phyloP scores from a whole-genome alignment of 169 alveolate species.

The Ichthyophthirius multifiliis region DNA sequence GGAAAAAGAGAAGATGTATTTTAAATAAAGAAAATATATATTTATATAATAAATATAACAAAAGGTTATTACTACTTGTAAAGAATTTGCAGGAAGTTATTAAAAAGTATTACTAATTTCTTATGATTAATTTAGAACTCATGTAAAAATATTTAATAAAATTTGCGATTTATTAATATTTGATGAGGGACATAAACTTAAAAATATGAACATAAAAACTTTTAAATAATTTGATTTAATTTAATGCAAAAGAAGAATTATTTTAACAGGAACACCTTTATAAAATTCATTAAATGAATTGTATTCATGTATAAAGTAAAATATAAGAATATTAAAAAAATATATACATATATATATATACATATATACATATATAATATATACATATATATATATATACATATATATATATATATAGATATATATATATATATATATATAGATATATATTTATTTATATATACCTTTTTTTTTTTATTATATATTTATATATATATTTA shows the following conservation, averaged over 20 bases:
- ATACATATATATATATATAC: too few species aligned
- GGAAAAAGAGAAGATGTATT: conserved; percentile 41
- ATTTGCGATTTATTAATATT: conserved; percentile 93
- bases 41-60: neutral
- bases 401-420: too few species aligned
- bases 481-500: neutral
- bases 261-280: conserved; percentile 73
- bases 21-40: neutral
- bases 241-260: conserved; percentile 82
- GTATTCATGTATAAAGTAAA: conserved; percentile 45
- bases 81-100: neutral
- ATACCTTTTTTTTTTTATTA: too few species aligned
- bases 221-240: conserved; percentile 84
- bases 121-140: conserved; percentile 91
- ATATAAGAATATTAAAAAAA: too few species aligned
- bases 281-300: conserved; percentile 64
- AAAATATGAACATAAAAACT: conserved; percentile 91
- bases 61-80: neutral
- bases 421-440: too few species aligned
- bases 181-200: conserved; percentile 96
- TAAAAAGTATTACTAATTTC: conserved; percentile 87
- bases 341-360: too few species aligned
- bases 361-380: too few species aligned
- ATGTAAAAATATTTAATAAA: conserved; percentile 79
- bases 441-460: too few species aligned